phyloP scores from a whole-genome alignment of 139 green algal species.

The Micromonas commoda region DNA sequence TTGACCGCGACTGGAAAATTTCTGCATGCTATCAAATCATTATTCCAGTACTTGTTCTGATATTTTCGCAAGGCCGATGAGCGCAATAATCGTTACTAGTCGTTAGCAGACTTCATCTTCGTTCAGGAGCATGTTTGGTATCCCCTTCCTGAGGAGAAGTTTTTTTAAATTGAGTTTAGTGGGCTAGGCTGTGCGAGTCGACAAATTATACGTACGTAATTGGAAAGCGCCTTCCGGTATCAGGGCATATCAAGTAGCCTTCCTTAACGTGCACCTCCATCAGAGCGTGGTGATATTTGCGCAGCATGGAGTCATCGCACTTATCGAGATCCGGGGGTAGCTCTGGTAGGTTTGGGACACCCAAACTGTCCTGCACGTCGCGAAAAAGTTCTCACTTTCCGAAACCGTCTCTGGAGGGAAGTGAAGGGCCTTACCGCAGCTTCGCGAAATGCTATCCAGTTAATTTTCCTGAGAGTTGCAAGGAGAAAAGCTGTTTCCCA shows the following conservation, averaged over 20 bases:
- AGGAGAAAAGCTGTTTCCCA: slow-evolving; percentile 58
- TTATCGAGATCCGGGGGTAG: slow-evolving; percentile 14
- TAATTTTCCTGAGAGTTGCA: slow-evolving; percentile 51
- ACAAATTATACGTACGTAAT: too few relatives aligned
- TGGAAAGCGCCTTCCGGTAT: slow-evolving; percentile 33
- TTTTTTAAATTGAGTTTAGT: slow-evolving; percentile 13
- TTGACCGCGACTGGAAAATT: background rate
- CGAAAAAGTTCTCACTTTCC: slow-evolving; percentile 75
- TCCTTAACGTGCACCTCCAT: slow-evolving; percentile 38
- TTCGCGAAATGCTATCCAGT: slow-evolving; percentile 77
- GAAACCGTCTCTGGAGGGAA: slow-evolving; percentile 79
- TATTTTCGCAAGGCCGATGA: background rate
- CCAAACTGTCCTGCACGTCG: background rate
- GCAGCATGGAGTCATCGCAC: slow-evolving; percentile 25
- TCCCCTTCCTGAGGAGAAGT: slow-evolving; percentile 31
- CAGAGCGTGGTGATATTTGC: slow-evolving; percentile 33
- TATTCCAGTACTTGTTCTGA: slow-evolving; percentile 21
- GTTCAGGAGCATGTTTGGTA: slow-evolving; percentile 38
- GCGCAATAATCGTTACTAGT: slow-evolving; percentile 2
- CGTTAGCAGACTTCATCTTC: slow-evolving; percentile 30
- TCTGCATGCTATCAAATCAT: background rate
- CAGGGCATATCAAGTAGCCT: slow-evolving; percentile 28
- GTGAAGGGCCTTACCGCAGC: slow-evolving; percentile 85
- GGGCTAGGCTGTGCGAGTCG: background rate
- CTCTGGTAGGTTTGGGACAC: background rate